Conservation (phyloP, 306 rosid genomes). For the Fagus crenata region DNA sequence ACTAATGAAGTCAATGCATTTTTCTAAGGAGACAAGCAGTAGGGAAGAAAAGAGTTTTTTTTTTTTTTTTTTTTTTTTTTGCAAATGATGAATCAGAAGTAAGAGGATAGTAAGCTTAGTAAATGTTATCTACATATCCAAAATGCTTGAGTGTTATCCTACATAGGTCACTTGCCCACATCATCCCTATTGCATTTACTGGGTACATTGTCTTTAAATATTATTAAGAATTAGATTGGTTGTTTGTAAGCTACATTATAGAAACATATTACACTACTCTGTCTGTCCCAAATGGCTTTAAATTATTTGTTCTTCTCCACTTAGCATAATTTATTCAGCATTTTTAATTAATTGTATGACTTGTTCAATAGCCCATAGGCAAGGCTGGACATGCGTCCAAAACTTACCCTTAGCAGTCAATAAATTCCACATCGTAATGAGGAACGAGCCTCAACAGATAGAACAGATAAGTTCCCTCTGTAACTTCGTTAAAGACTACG, state of each 20-base stretch:
- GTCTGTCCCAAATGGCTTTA: constrained; percentile 6
- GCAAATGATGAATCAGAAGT: neutral
- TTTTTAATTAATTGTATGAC: neutral
- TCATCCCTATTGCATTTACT: neutral
- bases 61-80: too few species aligned
- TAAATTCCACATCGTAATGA: neutral
- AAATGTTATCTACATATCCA: neutral
- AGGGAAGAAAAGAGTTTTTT: neutral
- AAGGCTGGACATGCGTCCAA: constrained; percentile 24
- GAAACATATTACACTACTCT: constrained; percentile 1
- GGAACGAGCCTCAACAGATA: neutral
- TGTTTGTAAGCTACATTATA: constrained; percentile 7
- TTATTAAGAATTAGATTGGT: neutral
- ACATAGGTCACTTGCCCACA: constrained; percentile 1
- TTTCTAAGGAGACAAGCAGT: neutral
- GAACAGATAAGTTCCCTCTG: neutral
- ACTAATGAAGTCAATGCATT: too few species aligned
- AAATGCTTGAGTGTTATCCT: too few species aligned
- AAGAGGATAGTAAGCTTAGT: neutral
- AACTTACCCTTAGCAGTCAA: constrained; percentile 24
- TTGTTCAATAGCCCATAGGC: constrained; percentile 4
- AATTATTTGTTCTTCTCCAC: constrained; percentile 7
- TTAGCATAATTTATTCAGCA: constrained; percentile 6
- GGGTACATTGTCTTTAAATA: neutral
- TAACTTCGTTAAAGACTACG: neutral